Evolutionary conservation across 371 early-diverging fungal species (phyloP), one percentile per base, ranked within the genome.

Genomic region (Phascolomyces articulosus): DNA sequence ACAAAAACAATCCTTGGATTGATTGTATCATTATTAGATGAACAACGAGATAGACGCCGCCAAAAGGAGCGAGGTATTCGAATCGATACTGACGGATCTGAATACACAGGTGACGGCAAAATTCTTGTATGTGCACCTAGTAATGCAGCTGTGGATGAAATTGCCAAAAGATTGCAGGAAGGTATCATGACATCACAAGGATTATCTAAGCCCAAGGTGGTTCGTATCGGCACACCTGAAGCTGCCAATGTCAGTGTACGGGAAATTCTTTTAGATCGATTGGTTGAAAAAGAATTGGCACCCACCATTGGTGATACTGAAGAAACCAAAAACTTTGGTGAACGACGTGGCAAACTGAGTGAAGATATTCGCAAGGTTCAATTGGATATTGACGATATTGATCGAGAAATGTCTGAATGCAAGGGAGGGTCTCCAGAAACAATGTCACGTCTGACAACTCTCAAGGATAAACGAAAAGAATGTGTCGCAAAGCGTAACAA

Each of bases 101-200:
- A 44, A 6, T 47, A 54, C 40, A 57, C 55, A 24, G 48, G 29
- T 18, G n/a, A 40, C 23, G 54, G 83, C 28, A 86, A 90, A 60
- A 75, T 99, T 13, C 74, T 99, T 2, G 90, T 97, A 9, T 97
- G 98, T 70, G 98, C 99, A 4, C 99, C 99, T 1, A 92, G 92
- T 66, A 99, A 99, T 73, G 98, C 98, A 0, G 99, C 98, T 0
- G 94, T 96, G 29, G 99, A 99, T 71, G 98, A 98, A 79, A 91
- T 98, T 64, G 92, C 93, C 27, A 89, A 90, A 64, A 88, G 93
- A n/a, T 68, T 94, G 6, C 88, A 83, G 66, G 81, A 83, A n/a
- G 93, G 92, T 10, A 80, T 93, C 9, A 65, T 78, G 20, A 85
- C 87, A 20, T 75, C 75, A 0, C 24, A 68, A 1, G 92, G 91